These are phyloP conservation scores for Aspergillus carlsbadensis DNA, from an alignment of 495 filamentous ascomycete genomes.

Conservation along the genomic window DNA sequence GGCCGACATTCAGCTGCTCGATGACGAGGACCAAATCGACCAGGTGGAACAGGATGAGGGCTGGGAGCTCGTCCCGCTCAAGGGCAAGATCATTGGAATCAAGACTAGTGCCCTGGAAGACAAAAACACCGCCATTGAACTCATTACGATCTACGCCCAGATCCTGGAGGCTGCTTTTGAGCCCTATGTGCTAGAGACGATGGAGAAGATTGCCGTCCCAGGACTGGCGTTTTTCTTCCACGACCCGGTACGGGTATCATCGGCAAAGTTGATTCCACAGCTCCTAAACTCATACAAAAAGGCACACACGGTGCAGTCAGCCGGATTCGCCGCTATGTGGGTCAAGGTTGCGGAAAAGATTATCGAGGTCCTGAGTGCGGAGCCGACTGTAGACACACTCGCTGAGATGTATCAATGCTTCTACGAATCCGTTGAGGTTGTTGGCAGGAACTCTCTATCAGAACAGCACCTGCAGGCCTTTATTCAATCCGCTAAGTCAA, in stretches of 20 bases:
- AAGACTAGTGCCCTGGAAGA: slow-evolving; percentile 95
- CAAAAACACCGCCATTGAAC: slow-evolving; percentile 98
- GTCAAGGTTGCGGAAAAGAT: slow-evolving; percentile 82
- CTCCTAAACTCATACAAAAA: slow-evolving; percentile 94
- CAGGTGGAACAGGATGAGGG: slow-evolving; percentile 93
- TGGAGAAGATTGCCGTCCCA: slow-evolving; percentile 94
- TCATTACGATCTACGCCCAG: slow-evolving; percentile 95
- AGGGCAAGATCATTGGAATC: slow-evolving; percentile 97
- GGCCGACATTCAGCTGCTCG: slow-evolving; percentile 94
- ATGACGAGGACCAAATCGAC: slow-evolving; percentile 93
- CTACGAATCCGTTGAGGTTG: slow-evolving; percentile 95
- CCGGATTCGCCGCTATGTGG: slow-evolving; percentile 78
- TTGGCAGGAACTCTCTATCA: slow-evolving; percentile 79
- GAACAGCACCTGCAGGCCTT: slow-evolving; percentile 78
- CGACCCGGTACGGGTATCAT: slow-evolving; percentile 92
- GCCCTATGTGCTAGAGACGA: slow-evolving; percentile 85
- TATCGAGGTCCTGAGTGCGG: slow-evolving; percentile 89
- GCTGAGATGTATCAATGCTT: slow-evolving; percentile 99
- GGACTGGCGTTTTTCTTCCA: slow-evolving; percentile 99
- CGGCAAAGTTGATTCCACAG: slow-evolving; percentile 91
- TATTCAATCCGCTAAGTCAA: slow-evolving; percentile 77
- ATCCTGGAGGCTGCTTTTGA: slow-evolving; percentile 89
- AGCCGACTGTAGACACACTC: slow-evolving; percentile 93
- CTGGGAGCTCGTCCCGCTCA: slow-evolving; percentile 95
- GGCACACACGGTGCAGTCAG: slow-evolving; percentile 73